A percentile compares a stretch with the other conserved stretches of the same genome.
These are phyloP conservation scores for Eurotiales sp. DNA, from an alignment of 2,329 filamentous ascomycete species.

Conservation along the genomic window DNA sequence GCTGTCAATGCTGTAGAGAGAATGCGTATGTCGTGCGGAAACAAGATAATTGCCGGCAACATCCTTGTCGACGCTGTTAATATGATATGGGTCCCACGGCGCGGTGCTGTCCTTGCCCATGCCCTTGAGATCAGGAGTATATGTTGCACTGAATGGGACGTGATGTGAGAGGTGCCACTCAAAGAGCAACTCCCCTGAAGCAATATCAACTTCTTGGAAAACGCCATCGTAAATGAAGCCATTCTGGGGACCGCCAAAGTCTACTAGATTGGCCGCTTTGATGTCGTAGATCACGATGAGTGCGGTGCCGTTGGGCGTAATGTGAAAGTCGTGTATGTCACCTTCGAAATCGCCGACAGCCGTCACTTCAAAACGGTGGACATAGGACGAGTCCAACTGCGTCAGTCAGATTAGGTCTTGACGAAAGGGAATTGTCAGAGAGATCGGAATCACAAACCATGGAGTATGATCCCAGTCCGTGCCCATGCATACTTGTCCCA, in stretches of 20 bases:
- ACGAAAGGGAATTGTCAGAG: background rate
- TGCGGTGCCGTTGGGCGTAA: slow-evolving; percentile 41
- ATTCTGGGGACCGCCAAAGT: slow-evolving; percentile 30
- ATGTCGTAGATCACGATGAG: slow-evolving; percentile 40
- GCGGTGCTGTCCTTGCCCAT: slow-evolving; percentile 16
- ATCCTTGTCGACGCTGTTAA: slow-evolving; percentile 55
- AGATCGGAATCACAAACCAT: slow-evolving; percentile 22
- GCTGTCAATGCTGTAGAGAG: slow-evolving; percentile 47
- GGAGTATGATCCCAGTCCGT: background rate
- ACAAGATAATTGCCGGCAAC: slow-evolving; percentile 51
- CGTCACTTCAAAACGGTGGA: background rate
- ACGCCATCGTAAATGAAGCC: slow-evolving; percentile 40
- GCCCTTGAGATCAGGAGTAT: slow-evolving; percentile 15
- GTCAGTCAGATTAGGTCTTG: background rate
- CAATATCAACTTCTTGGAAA: slow-evolving; percentile 47
- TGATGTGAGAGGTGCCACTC: slow-evolving; percentile 48
- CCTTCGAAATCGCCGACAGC: slow-evolving; percentile 6
- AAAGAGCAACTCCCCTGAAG: slow-evolving; percentile 42
- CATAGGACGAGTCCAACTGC: slow-evolving; percentile 4
- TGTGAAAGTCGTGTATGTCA: slow-evolving; percentile 45
- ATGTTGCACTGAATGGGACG: slow-evolving; percentile 27
- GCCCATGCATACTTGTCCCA: background rate
- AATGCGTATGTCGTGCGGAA: slow-evolving; percentile 49
- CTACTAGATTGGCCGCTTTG: slow-evolving; percentile 34
- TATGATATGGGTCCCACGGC: slow-evolving; percentile 54